Percentiles rank a stretch among this genome's conserved stretches.
Evolutionary conservation across 163 green algal species (phyloP).

Genomic region (Volvox carteri): DNA sequence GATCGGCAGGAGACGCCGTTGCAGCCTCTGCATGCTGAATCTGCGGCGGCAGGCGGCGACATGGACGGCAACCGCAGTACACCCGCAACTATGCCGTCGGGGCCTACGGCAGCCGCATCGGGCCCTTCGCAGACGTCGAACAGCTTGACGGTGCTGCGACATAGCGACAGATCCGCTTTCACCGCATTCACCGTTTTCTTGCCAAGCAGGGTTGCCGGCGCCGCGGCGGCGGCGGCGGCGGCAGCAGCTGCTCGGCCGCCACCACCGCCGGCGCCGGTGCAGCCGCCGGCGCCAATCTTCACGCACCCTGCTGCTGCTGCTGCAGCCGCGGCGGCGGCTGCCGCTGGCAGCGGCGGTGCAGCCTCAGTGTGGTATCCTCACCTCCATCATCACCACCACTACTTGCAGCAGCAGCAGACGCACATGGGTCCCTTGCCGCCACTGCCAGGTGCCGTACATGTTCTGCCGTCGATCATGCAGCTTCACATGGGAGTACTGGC

Average conservation of each 20-base stretch:
- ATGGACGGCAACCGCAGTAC: too few relatives aligned
- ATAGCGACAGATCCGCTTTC: conserved; percentile 61
- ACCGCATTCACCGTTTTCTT: conserved; percentile 66
- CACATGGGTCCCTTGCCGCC: not conserved
- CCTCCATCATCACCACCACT: conserved; percentile 4
- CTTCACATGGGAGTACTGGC: not conserved
- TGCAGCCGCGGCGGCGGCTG: not conserved
- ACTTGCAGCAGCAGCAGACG: not conserved
- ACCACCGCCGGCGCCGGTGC: too few relatives aligned
- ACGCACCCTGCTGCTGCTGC: not conserved
- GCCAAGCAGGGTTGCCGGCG: conserved; percentile 17
- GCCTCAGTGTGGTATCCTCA: not conserved
- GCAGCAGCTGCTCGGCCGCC: not conserved
- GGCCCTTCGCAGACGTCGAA: not conserved
- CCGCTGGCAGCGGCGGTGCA: not conserved
- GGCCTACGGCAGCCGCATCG: not conserved
- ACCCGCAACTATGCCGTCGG: too few relatives aligned
- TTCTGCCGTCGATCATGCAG: conserved; percentile 6
- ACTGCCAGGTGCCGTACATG: not conserved
- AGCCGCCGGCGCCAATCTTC: not conserved
- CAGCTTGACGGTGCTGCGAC: conserved; percentile 11
- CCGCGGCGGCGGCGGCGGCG: too few relatives aligned
- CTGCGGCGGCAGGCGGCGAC: not conserved
- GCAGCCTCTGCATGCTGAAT: not conserved
- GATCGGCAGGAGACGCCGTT: too few relatives aligned